Base-by-base conservation (phyloP, 495 filamentous ascomycete species). In the Hypoxylon rickii region DNA sequence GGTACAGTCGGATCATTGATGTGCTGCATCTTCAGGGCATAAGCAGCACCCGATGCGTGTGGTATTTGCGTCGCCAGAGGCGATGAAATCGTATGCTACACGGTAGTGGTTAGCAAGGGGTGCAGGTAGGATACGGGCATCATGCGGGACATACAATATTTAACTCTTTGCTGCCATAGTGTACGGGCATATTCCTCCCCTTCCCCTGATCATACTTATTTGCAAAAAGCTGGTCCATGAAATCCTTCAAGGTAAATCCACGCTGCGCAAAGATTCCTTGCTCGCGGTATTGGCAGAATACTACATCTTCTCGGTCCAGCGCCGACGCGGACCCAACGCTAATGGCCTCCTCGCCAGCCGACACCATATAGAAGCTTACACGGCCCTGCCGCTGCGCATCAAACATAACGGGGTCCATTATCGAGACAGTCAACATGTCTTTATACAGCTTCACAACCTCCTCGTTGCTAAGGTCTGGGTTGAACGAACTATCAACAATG, bases 321-420 rank as follows among this genome's bases (percentile, higher is more conserved):
- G 90, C 90, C 18, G 89, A 88, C 1, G 92, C 89, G 0, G 87
- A 93, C 6, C 88, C 94, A 10, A 97, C 85, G 20, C 89, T 87
- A 17, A 96, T 92, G 29, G 92, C 94, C 78, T 97, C 94, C 76
- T 99, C 94, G 38, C 94, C 94, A 1, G 91, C 91, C 16, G 89
- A 92, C 45, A 96, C 92, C 90, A 99, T 97, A 65, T 97, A 99
- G 73, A 99, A 99, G 69, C 86, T 92, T 41, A 99, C 68, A 7
- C 91, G 82, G 31, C 92, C 77, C 87, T 90, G 77, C 79, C 92
- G 70, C 63, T 85, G 75, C 13, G 89, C 89, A 66, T 97, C 89
- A 63, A 91, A 94, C 90, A 96, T 95, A 54, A 97, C 86, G 33
- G 92, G 70, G 67, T 97, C 92, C 91, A 97, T 94, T 54, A 96